These are phyloP conservation scores for Pythium rhizo-oryzae DNA, from an alignment of 352 stramenopile species.

Conservation along the genomic window DNA sequence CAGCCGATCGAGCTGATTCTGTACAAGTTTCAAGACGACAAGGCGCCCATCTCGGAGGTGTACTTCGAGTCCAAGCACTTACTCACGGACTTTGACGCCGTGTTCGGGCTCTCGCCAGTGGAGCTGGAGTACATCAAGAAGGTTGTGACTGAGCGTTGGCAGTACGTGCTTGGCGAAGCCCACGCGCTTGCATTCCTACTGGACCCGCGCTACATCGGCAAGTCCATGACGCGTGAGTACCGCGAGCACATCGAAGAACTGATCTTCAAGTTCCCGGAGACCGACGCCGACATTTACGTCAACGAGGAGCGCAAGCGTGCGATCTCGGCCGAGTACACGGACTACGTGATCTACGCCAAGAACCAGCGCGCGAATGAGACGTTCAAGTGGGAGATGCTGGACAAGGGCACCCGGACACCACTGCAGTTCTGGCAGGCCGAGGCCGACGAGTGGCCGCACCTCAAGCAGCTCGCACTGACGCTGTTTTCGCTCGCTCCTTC, in stretches of 20 bases:
- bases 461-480: conserved; percentile 74
- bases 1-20: conserved; percentile 79
- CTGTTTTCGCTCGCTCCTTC: conserved; percentile 79
- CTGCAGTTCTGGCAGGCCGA: conserved; percentile 84
- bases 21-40: conserved; percentile 87
- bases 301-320: conserved; percentile 73
- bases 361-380: conserved; percentile 78
- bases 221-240: conserved; percentile 83
- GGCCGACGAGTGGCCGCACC: conserved; percentile 75
- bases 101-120: conserved; percentile 66
- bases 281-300: conserved; percentile 59
- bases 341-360: conserved; percentile 85
- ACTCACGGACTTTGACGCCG: conserved; percentile 73
- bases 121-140: conserved; percentile 86
- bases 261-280: conserved; percentile 82
- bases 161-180: conserved; percentile 77
- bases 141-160: conserved; percentile 73
- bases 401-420: conserved; percentile 76
- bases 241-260: conserved; percentile 84
- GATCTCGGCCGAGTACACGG: conserved; percentile 73
- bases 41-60: conserved; percentile 75
- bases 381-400: conserved; percentile 87
- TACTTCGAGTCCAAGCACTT: conserved; percentile 85
- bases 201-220: conserved; percentile 80
- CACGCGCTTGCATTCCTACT: conserved; percentile 75